Conservation (phyloP, 2,329 filamentous ascomycete genomes). For the Huntiella bhutanensis region DNA sequence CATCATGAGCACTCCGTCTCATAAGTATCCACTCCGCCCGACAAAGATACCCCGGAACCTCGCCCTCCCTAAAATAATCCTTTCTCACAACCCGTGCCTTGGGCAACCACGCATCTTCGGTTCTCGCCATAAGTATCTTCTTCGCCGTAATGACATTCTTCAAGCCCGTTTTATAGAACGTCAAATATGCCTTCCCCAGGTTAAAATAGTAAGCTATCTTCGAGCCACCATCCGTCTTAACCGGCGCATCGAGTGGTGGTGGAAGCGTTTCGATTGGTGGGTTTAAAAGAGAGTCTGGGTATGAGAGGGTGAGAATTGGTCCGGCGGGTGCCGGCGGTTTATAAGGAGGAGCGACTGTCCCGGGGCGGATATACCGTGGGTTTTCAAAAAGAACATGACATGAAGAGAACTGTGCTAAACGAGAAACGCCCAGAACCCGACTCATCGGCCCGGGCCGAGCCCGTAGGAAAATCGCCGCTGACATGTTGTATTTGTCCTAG, state of each 20-base stretch:
- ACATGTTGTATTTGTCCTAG: too few species aligned
- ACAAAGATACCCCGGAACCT: conserved; percentile 33
- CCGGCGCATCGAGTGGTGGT: conserved; percentile 44
- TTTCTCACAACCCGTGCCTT: conserved; percentile 24
- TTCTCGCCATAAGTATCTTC: conserved; percentile 22
- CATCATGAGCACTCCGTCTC: conserved; percentile 48
- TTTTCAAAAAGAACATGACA: too few species aligned
- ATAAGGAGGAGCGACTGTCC: background rate
- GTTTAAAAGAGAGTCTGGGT: conserved; percentile 31
- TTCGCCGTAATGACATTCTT: conserved; percentile 55
- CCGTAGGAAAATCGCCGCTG: too few species aligned
- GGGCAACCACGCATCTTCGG: conserved; percentile 19
- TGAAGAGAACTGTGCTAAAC: too few species aligned
- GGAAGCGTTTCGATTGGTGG: conserved; percentile 56
- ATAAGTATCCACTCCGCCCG: conserved; percentile 55
- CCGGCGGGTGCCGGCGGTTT: background rate
- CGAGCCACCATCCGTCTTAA: conserved; percentile 20
- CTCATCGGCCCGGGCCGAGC: too few species aligned
- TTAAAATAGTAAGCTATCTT: conserved; percentile 32
- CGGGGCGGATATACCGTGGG: background rate
- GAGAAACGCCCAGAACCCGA: too few species aligned
- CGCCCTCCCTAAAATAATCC: conserved; percentile 40
- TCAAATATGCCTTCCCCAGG: conserved; percentile 55
- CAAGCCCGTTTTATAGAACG: conserved; percentile 77
- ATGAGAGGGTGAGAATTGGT: background rate